A percentile compares a stretch with the other conserved stretches of the same genome.
phyloP scores from a whole-genome alignment of 2,329 filamentous ascomycete genomes.

The Penicillium sp. region DNA sequence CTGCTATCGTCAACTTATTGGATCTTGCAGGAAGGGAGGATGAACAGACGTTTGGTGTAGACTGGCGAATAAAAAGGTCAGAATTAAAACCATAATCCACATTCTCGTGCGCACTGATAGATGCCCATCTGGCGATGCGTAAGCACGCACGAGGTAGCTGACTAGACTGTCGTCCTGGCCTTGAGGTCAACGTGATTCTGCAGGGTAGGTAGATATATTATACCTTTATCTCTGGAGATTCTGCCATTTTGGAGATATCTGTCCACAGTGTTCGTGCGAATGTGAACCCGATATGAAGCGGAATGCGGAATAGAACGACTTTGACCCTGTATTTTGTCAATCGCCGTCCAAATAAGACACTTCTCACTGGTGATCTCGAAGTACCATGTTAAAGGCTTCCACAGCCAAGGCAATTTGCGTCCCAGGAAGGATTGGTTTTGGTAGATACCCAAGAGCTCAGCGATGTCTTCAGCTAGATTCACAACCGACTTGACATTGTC shows the following conservation, averaged over 20 bases:
- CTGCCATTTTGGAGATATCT: background rate
- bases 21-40: background rate
- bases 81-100: conserved; percentile 1
- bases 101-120: background rate
- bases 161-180: background rate
- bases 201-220: too few species aligned
- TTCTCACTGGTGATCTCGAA: too few species aligned
- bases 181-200: background rate
- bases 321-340: background rate
- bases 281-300: background rate
- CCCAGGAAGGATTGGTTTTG: background rate
- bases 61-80: conserved; percentile 1
- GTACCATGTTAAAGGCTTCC: background rate
- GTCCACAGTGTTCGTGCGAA: background rate
- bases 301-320: background rate
- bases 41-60: background rate
- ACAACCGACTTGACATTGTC: background rate
- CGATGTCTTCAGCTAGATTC: background rate
- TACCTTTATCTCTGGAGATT: background rate
- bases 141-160: background rate
- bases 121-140: background rate
- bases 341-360: too few species aligned
- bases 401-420: background rate
- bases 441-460: background rate
- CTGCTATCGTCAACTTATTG: background rate